Evolutionary conservation across 2,329 filamentous ascomycete species (phyloP).

Genomic region (Colletotrichum lupini): DNA sequence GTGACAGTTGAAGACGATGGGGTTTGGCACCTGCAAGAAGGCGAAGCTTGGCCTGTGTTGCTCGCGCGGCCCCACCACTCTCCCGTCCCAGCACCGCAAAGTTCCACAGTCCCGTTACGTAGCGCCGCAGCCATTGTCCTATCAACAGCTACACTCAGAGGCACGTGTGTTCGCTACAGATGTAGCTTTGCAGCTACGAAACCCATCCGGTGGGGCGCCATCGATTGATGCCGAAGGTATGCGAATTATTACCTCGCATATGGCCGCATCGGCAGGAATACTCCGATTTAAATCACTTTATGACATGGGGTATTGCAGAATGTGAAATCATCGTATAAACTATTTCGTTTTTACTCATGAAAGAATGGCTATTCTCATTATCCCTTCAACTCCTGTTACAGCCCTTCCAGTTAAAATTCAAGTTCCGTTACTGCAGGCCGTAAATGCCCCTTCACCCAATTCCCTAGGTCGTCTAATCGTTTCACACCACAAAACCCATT

Average conservation of each 20-base stretch:
- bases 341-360: not conserved
- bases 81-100: slow-evolving; percentile 14
- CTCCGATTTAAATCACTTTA: not conserved
- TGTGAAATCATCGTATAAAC: not conserved
- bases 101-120: slow-evolving; percentile 20
- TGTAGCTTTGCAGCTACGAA: slow-evolving; percentile 17
- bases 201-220: slow-evolving; percentile 6
- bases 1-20: not conserved
- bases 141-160: slow-evolving; percentile 30
- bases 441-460: not conserved
- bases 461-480: not conserved
- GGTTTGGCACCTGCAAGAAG: not conserved
- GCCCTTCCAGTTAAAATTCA: not conserved
- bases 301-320: no score
- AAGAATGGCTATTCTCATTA: slow-evolving; percentile 28
- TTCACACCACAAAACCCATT: not conserved
- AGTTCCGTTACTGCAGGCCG: not conserved
- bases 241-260: not conserved
- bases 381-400: slow-evolving; percentile 14
- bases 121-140: slow-evolving; percentile 35
- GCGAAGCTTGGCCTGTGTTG: not conserved
- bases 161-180: slow-evolving; percentile 37
- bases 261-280: not conserved
- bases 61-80: slow-evolving; percentile 19
- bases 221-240: not conserved